These are phyloP conservation scores for Colletotrichum aenigma DNA, from an alignment of 2,329 filamentous ascomycete species.

Conservation along the genomic window DNA sequence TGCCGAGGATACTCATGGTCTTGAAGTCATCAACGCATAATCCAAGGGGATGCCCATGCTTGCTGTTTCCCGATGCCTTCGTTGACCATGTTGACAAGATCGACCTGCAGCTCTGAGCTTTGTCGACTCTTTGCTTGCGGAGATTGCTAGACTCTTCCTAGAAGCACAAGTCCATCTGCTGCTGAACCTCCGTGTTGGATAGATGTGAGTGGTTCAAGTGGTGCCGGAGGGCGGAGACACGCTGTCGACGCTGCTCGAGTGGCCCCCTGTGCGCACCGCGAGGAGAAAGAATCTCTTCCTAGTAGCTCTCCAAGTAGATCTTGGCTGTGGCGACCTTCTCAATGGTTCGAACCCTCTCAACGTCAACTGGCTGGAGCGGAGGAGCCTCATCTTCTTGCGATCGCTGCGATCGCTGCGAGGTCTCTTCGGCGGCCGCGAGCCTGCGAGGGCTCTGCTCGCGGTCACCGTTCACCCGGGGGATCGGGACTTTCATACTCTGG, in stretches of 20 bases:
- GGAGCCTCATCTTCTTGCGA: not conserved
- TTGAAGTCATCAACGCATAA: conserved; percentile 68
- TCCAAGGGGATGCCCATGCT: not conserved
- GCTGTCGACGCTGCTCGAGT: conserved; percentile 64
- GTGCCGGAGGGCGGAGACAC: conserved; percentile 66
- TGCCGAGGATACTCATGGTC: conserved; percentile 80
- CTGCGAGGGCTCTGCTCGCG: not conserved
- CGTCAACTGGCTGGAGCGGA: not conserved
- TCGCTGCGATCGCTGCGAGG: not conserved
- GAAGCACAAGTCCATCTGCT: conserved; percentile 49
- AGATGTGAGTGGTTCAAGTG: conserved; percentile 58
- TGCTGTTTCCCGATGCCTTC: not conserved
- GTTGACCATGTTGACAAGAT: not conserved
- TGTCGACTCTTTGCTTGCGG: conserved; percentile 2
- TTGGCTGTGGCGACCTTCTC: conserved; percentile 83
- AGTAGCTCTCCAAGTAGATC: conserved; percentile 85
- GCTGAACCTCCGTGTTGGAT: conserved; percentile 50
- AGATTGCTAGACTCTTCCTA: conserved; percentile 59
- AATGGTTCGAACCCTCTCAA: conserved; percentile 58
- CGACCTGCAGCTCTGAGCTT: not conserved
- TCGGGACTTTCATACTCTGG: not conserved
- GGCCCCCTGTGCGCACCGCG: conserved; percentile 44
- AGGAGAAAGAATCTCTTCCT: conserved; percentile 66
- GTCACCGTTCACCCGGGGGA: not conserved
- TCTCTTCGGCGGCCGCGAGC: not conserved